Percentiles rank a stretch among this genome's conserved stretches.
These are phyloP conservation scores for Dendrocalamus latiflorus DNA, from an alignment of 202 grass and related monocot species.

Conservation along the genomic window DNA sequence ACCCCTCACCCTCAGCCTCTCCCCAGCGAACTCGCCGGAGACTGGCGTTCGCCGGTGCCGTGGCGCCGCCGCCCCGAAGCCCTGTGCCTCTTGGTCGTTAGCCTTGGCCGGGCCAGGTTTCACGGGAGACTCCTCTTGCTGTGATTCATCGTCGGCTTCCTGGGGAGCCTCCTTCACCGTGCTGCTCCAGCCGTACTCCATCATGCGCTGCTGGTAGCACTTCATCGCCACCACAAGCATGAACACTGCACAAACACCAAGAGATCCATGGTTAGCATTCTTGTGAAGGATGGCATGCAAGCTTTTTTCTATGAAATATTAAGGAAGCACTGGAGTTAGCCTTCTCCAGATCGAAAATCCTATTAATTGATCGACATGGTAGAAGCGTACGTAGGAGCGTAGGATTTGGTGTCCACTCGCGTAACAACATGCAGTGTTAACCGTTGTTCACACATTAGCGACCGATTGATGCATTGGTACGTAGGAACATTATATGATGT, in stretches of 20 bases:
- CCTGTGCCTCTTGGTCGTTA: not conserved
- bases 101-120: not conserved
- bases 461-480: no score
- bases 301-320: not conserved
- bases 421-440: not conserved
- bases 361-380: not conserved
- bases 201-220: conserved; percentile 74
- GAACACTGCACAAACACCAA: conserved; percentile 50
- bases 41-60: conserved; percentile 26
- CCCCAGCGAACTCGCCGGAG: conserved; percentile 38
- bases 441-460: not conserved
- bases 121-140: conserved; percentile 19
- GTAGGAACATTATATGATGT: no score
- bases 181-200: conserved; percentile 53
- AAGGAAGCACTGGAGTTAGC: not conserved
- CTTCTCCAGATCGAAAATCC: not conserved
- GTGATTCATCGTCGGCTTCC: conserved; percentile 2
- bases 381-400: not conserved
- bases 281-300: not conserved
- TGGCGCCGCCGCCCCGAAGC: not conserved
- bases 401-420: not conserved
- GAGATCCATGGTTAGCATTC: no score
- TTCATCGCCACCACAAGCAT: conserved; percentile 77
- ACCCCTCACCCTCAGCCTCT: conserved; percentile 40
- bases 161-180: conserved; percentile 21